Evolutionary conservation across 1,284 basidiomycete genomes (phyloP), one percentile per base, ranked within the genome.

Genomic region (Volvariella surrecta): DNA sequence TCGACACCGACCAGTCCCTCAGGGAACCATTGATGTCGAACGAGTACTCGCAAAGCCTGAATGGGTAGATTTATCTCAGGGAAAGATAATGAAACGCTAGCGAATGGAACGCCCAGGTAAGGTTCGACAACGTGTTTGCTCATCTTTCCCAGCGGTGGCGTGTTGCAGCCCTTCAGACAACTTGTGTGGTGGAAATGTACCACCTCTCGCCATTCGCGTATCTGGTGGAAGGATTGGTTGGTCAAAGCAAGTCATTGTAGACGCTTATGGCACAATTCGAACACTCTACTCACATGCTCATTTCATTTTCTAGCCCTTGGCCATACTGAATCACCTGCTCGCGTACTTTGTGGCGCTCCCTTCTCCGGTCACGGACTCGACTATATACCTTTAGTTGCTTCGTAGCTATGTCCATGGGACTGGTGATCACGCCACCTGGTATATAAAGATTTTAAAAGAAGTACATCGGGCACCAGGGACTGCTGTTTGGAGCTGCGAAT

Each of bases 141-240:
- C 45, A 46, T 32, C 28, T n/a, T n/a, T n/a, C n/a, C 7, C 44
- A 78, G 71, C 60, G 74, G 79, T 48, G 81, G 80, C 51, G 76
- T 82, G 18, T 49, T 83, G 39, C 80, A 84, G 56, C 80, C 81
- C 0, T 83, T 67, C 61, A 54, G 66, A 4, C 58, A 70, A 11
- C 73, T 89, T 4, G 81, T 79, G 4, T 89, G 85, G 81, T 89
- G 86, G 87, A 67, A 67, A 86, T 89, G 81, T 87, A 90, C 57
- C 74, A 70, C 37, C 56, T 85, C 11, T 87, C 84, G 2, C 89
- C 89, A 0, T 89, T 81, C 64, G 86, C 85, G 0, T 86, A 83
- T 53, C 61, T 83, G 30, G 62, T 79, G 45, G 79, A 82, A 54
- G 78, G 71, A 20, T 54, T 80, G 24, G 53, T 76, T 19, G 71